Evolutionary conservation across 2,329 filamentous ascomycete genomes (phyloP), one percentile per base, ranked within the genome.

Genomic region (Aspergillus neotritici): DNA sequence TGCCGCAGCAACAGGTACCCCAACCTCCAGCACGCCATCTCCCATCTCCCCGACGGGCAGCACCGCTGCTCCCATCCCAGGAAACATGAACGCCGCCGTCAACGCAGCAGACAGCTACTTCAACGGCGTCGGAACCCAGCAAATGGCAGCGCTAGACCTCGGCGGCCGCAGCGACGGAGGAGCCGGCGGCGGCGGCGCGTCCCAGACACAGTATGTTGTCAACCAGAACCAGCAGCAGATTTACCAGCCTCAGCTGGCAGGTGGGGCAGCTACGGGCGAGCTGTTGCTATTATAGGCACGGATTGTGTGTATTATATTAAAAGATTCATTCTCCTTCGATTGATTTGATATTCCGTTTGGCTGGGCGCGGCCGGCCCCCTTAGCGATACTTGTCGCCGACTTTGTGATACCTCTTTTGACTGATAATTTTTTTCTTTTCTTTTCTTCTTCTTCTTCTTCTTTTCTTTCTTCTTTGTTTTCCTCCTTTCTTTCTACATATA

Each of bases 81-180:
- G 71, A 5, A 77, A 83, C 57, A 73, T 89, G 44, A 75, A 80
- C 3, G 79, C 82, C 17, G 88, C 88, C 1, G 82, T 94, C 30
- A 86, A 77, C 57, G 89, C 93, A 42, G 91, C 90, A 8, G 91
- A 96, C 60, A 81, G 84, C 12, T 96, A 95, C 67, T 97, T 96
- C 66, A 83, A 86, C 12, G 84, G 82, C 34, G 74, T 89, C n/a
- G 82, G 83, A 1, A 79, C 72, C 46, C 79, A 83, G 62, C 83
- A 86, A 62, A 86, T 89, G 83, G 80, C 79, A 4, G 76, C 79
- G 12, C 80, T 90, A 78, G 75, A 77, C 44, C 74, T 89, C 45
- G 77, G 80, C 53, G 79, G 83, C 30, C 71, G 79, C 52, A 77
- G 81, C 31, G 69, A 81, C 35, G 83, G 83, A 53, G 79, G 79